Evolutionary conservation across 2,329 filamentous ascomycete species (phyloP).

Genomic region (Scedosporium dehoogii): DNA sequence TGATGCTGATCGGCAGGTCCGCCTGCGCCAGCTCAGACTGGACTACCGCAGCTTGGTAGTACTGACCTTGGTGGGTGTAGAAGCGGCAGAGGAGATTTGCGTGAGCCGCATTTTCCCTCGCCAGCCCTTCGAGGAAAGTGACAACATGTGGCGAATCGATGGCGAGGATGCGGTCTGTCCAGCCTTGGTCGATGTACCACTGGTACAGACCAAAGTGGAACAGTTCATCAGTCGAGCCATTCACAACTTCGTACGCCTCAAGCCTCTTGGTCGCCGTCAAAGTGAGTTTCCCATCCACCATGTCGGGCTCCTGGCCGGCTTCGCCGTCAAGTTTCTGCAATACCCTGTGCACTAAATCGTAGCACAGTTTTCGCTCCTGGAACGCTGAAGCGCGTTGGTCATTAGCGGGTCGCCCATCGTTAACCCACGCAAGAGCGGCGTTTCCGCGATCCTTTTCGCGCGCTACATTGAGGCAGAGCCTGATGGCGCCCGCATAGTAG

Average conservation of each 20-base stretch:
- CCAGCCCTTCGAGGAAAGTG: conserved; percentile 72
- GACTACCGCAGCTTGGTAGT: conserved; percentile 78
- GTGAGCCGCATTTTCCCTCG: conserved; percentile 60
- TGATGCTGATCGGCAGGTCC: conserved; percentile 68
- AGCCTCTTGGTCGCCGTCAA: conserved; percentile 66
- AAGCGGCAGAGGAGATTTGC: conserved; percentile 91
- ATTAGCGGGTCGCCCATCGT: conserved; percentile 63
- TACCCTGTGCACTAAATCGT: conserved; percentile 77
- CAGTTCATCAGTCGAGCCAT: conserved; percentile 79
- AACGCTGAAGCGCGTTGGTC: conserved; percentile 63
- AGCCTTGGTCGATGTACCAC: conserved; percentile 84
- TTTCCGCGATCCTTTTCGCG: conserved; percentile 81
- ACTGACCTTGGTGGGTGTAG: conserved; percentile 74
- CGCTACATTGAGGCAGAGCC: conserved; percentile 75
- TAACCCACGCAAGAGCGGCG: conserved; percentile 73
- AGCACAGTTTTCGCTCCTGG: conserved; percentile 65
- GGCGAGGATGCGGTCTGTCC: conserved; percentile 75
- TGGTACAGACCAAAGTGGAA: conserved; percentile 97
- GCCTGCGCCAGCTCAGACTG: conserved; percentile 77
- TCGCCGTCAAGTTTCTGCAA: conserved; percentile 67
- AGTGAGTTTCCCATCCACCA: conserved; percentile 69
- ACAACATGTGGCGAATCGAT: conserved; percentile 80
- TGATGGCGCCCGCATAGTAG: conserved; percentile 91
- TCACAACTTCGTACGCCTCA: conserved; percentile 87
- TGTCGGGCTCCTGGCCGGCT: conserved; percentile 57